Evolutionary conservation across 176 grass and related monocot species (phyloP).

Genomic region (Thalia dealbata): DNA sequence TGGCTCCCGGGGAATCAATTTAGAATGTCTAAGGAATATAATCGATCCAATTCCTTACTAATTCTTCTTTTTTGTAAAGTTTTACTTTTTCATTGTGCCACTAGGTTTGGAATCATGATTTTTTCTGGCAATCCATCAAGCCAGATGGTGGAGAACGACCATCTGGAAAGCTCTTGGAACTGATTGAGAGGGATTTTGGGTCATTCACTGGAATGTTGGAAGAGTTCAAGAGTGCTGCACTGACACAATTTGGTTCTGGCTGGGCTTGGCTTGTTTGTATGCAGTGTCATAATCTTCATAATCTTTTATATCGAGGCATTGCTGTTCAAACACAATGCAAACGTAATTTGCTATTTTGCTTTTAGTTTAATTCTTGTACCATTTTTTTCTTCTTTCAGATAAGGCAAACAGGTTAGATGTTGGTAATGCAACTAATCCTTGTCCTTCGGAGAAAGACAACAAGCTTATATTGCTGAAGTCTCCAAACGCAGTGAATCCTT

Average conservation of each 20-base stretch:
- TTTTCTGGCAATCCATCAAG: constrained; percentile 80
- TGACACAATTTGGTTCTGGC: constrained; percentile 85
- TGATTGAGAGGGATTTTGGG: constrained; percentile 78
- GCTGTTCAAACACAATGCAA: not conserved
- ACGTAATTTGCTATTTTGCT: too few species aligned
- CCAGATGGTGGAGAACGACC: constrained; percentile 53
- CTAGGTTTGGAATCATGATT: constrained; percentile 91
- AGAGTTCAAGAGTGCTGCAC: constrained; percentile 50
- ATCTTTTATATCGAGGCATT: not conserved
- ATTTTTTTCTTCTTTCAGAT: constrained; percentile 28
- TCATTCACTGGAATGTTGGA: constrained; percentile 50
- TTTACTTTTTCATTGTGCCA: not conserved
- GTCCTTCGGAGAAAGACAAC: constrained; percentile 56
- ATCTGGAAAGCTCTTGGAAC: constrained; percentile 35
- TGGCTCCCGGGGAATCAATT: not conserved
- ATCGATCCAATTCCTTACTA: not conserved
- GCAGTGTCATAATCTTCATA: constrained; percentile 20
- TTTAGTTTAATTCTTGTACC: constrained; percentile 14
- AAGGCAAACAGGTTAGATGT: constrained; percentile 59
- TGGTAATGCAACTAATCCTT: constrained; percentile 65
- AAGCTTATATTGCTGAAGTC: constrained; percentile 68
- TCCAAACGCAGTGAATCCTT: constrained; percentile 79
- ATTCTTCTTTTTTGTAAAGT: not conserved
- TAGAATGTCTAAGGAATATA: not conserved
- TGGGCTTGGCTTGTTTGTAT: constrained; percentile 93